Base-by-base conservation (phyloP, 2,329 filamentous ascomycete species). In the Apiospora malaysiana region DNA sequence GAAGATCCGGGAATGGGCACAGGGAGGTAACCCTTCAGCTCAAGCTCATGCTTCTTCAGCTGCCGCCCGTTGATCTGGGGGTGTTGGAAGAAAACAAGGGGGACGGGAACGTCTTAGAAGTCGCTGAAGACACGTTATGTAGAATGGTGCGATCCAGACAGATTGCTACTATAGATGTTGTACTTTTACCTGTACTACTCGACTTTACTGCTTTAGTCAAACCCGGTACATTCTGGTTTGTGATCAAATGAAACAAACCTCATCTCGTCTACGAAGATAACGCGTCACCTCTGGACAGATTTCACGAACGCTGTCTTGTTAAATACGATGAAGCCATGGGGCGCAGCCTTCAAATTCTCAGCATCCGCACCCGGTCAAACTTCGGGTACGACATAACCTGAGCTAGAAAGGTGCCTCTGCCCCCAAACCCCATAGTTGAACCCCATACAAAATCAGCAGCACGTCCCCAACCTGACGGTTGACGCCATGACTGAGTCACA, bases 1-100 rank as follows among this genome's bases (percentile, higher is more conserved):
- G 76, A 83, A 85, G 78, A 78, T 89, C 73, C 80, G 84, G 77
- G 82, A 83, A 72, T 86, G 86, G 85, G 79, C 82, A 67, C 75
- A 81, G 67, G 82, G 82, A 21, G 69, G 59, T 27, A 70, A 59
- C 65, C 65, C 16, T 42, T 40, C 18, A 14, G 65, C 56, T 14
- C 56, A 63, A 18, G 32, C 56, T 21, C 56, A 63, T 9, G 56
- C 56, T 32, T 63, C 56, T 40, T 32, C 32, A 63, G 56, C 56
- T 63, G 56, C 56, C 5, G 21, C 32, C 56, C 56, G 56, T 18
- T 63, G 40, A 63, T 63, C 56, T 10, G 32, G 32, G 32, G 45
- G n/a, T 18, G n/a, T 18, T 63, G 12, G 27, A 21, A 21, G 21
- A 40, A 12, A 40, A 12, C n/a, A 40, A 9, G 18, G 32, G 56